Conservation (phyloP, 2,329 filamentous ascomycete genomes). For the Ophiocordyceps unilateralis region DNA sequence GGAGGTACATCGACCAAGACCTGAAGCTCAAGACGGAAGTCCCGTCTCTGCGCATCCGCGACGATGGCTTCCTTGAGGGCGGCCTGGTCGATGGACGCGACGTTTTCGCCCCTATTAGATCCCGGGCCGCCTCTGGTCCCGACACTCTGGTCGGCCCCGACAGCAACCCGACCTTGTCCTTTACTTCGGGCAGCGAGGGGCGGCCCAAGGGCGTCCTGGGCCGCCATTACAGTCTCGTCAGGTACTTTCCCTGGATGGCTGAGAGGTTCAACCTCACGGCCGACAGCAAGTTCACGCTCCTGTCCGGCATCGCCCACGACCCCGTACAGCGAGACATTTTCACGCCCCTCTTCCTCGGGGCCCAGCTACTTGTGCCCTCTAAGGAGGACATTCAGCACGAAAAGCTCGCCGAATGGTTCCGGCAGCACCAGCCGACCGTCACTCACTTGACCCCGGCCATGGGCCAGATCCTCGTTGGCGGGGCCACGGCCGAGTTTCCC, state of each 20-base stretch:
- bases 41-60: constrained; percentile 52
- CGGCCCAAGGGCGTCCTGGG: constrained; percentile 76
- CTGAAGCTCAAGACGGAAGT: constrained; percentile 57
- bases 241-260: constrained; percentile 91
- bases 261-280: constrained; percentile 58
- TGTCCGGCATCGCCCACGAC: constrained; percentile 71
- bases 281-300: constrained; percentile 62
- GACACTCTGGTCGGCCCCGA: constrained; percentile 75
- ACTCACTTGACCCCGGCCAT: constrained; percentile 90
- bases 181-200: constrained; percentile 61
- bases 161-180: constrained; percentile 57
- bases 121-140: constrained; percentile 38
- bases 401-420: constrained; percentile 74
- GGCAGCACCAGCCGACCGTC: constrained; percentile 53
- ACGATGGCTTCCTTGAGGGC: constrained; percentile 57
- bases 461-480: constrained; percentile 87
- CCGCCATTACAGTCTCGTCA: constrained; percentile 68
- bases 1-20: constrained; percentile 53
- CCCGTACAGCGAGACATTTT: constrained; percentile 61
- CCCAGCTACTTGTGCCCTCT: constrained; percentile 59
- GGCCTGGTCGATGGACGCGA: constrained; percentile 50
- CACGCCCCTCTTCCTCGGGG: constrained; percentile 76
- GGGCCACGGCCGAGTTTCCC: constrained; percentile 61
- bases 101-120: constrained; percentile 36
- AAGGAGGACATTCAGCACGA: constrained; percentile 78